These are phyloP conservation scores for Ceraceosorus bombacis DNA, from an alignment of 1,284 basidiomycete genomes.

Conservation along the genomic window DNA sequence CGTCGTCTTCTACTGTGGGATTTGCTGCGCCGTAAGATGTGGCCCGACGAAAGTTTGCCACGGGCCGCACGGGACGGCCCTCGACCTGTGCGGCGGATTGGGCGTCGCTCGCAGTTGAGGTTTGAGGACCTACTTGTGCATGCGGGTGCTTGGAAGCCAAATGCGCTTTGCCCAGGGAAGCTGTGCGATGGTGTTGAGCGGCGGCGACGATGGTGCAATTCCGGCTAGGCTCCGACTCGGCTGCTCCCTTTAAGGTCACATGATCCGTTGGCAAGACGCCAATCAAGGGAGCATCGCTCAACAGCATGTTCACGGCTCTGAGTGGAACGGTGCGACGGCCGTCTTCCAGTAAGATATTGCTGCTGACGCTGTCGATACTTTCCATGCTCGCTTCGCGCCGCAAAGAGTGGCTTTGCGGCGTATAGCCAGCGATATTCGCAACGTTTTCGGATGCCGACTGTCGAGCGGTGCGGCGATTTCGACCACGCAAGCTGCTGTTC, in stretches of 20 bases:
- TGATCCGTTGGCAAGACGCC: no score
- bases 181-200: conserved; percentile 10
- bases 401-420: conserved; percentile 2
- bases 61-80: no score
- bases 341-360: conserved; percentile 6
- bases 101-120: no score
- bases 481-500: conserved; percentile 21
- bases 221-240: no score
- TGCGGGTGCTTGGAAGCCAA: neutral
- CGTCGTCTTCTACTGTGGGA: no score
- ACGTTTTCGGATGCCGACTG: conserved; percentile 1
- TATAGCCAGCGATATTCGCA: conserved; percentile 1
- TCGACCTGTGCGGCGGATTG: no score
- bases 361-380: conserved; percentile 35
- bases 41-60: no score
- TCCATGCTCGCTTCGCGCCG: conserved; percentile 29
- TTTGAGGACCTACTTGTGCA: neutral
- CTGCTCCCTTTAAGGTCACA: neutral
- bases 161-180: conserved; percentile 10
- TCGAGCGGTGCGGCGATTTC: neutral
- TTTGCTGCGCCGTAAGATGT: no score
- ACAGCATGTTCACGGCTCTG: conserved; percentile 20
- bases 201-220: neutral
- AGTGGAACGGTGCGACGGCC: conserved; percentile 1
- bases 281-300: conserved; percentile 20